phyloP scores from a whole-genome alignment of 768 basidiomycete genomes.

The Crepidotus variabilis region DNA sequence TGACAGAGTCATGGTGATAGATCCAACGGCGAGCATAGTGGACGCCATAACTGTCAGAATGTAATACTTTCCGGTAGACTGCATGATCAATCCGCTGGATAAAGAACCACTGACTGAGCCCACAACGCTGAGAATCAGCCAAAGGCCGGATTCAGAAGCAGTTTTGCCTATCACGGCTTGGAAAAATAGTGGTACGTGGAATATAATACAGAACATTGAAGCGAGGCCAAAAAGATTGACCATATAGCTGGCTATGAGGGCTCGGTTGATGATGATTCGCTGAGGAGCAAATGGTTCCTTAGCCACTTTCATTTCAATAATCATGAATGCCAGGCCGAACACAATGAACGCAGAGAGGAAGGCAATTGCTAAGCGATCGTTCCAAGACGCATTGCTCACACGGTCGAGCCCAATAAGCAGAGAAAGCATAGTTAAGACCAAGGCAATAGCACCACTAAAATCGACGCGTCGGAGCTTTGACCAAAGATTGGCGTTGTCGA shows the following conservation, averaged over 20 bases:
- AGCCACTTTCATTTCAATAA: constrained; percentile 47
- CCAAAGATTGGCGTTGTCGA: constrained; percentile 34
- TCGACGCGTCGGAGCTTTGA: constrained; percentile 59
- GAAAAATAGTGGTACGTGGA: constrained; percentile 52
- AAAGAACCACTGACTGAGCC: constrained; percentile 47
- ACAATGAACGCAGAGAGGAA: constrained; percentile 30
- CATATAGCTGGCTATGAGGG: constrained; percentile 52
- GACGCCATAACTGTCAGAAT: constrained; percentile 43
- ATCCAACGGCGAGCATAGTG: constrained; percentile 33
- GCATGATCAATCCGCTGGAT: constrained; percentile 48
- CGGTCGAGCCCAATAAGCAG: constrained; percentile 57
- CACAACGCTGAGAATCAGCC: constrained; percentile 47
- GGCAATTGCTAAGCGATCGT: constrained; percentile 31
- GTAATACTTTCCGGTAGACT: constrained; percentile 57
- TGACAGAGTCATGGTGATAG: constrained; percentile 30
- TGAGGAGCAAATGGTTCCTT: constrained; percentile 59
- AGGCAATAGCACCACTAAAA: constrained; percentile 53
- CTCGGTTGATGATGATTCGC: constrained; percentile 45
- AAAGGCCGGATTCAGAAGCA: constrained; percentile 47
- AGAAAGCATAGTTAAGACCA: constrained; percentile 52
- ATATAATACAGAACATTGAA: constrained; percentile 40
- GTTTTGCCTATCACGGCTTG: constrained; percentile 51
- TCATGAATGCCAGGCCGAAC: constrained; percentile 34
- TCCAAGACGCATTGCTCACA: constrained; percentile 49
- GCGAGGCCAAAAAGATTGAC: constrained; percentile 56